A percentile compares a stretch with the other conserved stretches of the same genome.
Conservation (phyloP, 2,329 filamentous ascomycete genomes). For the Blumeria graminis region DNA sequence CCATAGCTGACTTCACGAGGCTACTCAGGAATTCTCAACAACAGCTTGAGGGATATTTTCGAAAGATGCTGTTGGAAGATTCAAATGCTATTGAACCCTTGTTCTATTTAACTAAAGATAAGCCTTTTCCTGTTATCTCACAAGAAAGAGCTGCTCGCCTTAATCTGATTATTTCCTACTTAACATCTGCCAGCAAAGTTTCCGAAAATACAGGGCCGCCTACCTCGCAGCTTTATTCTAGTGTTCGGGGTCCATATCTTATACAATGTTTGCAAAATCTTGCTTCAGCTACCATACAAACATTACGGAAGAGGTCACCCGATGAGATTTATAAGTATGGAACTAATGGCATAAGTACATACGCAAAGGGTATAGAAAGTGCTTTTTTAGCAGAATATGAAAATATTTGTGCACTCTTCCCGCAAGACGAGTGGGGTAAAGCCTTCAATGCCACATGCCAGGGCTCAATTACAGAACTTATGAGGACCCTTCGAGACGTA, state of each 20-base stretch:
- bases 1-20: conserved; percentile 53
- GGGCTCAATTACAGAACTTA: conserved; percentile 54
- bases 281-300: conserved; percentile 64
- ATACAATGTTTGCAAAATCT: conserved; percentile 61
- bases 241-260: conserved; percentile 72
- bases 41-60: conserved; percentile 67
- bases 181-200: conserved; percentile 35
- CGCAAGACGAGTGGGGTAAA: conserved; percentile 58
- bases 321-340: conserved; percentile 71
- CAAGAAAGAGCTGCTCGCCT: conserved; percentile 54
- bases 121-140: conserved; percentile 57
- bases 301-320: conserved; percentile 51
- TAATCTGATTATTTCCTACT: conserved; percentile 53
- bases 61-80: conserved; percentile 54
- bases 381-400: conserved; percentile 77
- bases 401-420: conserved; percentile 70
- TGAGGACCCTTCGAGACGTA: conserved; percentile 65
- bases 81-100: conserved; percentile 66
- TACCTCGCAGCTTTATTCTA: conserved; percentile 62
- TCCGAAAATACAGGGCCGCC: conserved; percentile 29
- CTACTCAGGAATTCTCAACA: conserved; percentile 58
- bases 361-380: conserved; percentile 67
- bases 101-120: conserved; percentile 77
- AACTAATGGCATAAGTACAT: conserved; percentile 76
- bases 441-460: conserved; percentile 63